Evolutionary conservation across 129 eudicot species (phyloP).

Genomic region (Deinandra increscens): DNA sequence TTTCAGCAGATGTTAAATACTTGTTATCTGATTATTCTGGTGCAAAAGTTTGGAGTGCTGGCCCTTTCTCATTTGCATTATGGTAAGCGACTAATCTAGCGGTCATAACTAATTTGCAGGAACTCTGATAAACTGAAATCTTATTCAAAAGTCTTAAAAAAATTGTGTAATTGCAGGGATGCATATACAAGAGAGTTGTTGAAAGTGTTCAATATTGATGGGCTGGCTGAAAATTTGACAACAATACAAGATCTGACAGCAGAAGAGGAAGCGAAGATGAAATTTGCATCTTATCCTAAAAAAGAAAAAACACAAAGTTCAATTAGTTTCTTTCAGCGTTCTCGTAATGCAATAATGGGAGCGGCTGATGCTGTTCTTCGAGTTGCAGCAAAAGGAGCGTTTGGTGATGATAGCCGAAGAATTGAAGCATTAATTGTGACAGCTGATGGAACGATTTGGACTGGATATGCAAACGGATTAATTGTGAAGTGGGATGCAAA

Average conservation of each 20-base stretch:
- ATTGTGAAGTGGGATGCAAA: constrained; percentile 88
- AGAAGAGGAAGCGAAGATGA: constrained; percentile 79
- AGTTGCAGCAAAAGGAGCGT: constrained; percentile 81
- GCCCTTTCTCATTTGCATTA: constrained; percentile 68
- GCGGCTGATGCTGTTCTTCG: constrained; percentile 99
- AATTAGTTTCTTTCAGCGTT: constrained; percentile 79
- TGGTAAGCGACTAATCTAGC: constrained; percentile 54
- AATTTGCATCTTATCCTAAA: constrained; percentile 47
- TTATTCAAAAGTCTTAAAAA: constrained; percentile 7
- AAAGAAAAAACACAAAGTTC: constrained; percentile 69
- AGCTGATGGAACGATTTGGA: constrained; percentile 73
- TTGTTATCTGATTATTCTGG: constrained; percentile 70
- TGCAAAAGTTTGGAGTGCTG: constrained; percentile 87
- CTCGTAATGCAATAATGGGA: constrained; percentile 93
- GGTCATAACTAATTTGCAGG: background rate
- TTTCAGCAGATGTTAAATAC: constrained; percentile 75
- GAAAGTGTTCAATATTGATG: constrained; percentile 83
- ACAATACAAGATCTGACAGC: constrained; percentile 47
- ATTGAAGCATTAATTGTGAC: constrained; percentile 64
- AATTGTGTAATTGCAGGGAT: constrained; percentile 60
- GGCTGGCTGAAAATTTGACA: constrained; percentile 74
- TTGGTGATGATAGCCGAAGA: constrained; percentile 71
- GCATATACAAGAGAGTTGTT: constrained; percentile 79
- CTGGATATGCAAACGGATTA: constrained; percentile 75
- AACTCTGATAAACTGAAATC: background rate